Conservation (phyloP, 1,284 basidiomycete species). For the Quambalaria eucalypti region DNA sequence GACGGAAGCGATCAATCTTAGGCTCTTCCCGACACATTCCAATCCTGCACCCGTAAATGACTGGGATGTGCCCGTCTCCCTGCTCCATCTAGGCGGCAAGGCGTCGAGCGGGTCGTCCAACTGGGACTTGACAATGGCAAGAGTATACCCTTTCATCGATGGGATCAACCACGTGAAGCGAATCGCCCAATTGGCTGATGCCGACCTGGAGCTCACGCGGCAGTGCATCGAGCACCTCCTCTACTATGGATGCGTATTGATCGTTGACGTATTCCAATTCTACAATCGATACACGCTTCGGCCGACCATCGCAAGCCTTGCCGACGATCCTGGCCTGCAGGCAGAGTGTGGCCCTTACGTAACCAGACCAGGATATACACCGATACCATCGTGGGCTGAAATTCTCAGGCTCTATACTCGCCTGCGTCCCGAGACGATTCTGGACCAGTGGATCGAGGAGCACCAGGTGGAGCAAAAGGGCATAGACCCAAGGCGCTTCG, state of each 20-base stretch:
- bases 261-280: slow-evolving; percentile 83
- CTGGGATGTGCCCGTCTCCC: slow-evolving; percentile 88
- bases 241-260: slow-evolving; percentile 92
- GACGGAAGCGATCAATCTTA: slow-evolving; percentile 53
- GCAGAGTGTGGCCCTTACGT: slow-evolving; percentile 84
- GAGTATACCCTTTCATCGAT: slow-evolving; percentile 68
- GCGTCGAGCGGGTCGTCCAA: slow-evolving; percentile 49
- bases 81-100: slow-evolving; percentile 64
- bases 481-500: slow-evolving; percentile 83
- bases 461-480: slow-evolving; percentile 56
- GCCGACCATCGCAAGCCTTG: slow-evolving; percentile 73
- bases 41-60: slow-evolving; percentile 82
- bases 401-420: slow-evolving; percentile 76
- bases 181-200: slow-evolving; percentile 85
- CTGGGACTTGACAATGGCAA: slow-evolving; percentile 91
- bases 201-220: slow-evolving; percentile 71
- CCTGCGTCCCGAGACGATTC: slow-evolving; percentile 71
- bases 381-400: slow-evolving; percentile 47
- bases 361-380: slow-evolving; percentile 59
- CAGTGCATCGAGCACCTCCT: slow-evolving; percentile 85
- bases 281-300: slow-evolving; percentile 92
- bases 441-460: slow-evolving; percentile 80
- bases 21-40: slow-evolving; percentile 90
- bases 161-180: slow-evolving; percentile 82
- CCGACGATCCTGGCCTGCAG: slow-evolving; percentile 69